Percentiles rank a stretch among this genome's conserved stretches.
phyloP scores from a whole-genome alignment of 148 eudicot genomes.

The Talinum fruticosum region DNA sequence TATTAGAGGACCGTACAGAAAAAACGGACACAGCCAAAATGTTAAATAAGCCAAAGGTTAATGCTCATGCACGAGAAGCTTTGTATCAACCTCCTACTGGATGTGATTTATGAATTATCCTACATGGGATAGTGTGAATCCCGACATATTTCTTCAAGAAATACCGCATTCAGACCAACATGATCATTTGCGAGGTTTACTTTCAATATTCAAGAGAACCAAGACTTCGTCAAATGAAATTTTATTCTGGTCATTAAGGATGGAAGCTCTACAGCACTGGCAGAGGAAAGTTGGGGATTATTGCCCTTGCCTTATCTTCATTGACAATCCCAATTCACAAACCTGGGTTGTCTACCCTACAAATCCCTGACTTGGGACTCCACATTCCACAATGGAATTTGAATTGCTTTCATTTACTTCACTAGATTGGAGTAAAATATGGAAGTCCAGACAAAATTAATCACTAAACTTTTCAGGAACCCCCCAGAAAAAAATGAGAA shows the following conservation, averaged over 20 bases:
- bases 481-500: background rate
- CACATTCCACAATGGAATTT: background rate
- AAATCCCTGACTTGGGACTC: background rate
- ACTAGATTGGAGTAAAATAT: background rate
- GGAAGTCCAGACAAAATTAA: background rate
- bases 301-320: background rate
- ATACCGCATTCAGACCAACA: background rate
- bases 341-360: background rate
- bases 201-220: background rate
- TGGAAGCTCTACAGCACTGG: background rate
- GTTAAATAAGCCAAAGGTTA: background rate
- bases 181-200: background rate
- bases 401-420: background rate
- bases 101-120: background rate
- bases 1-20: background rate
- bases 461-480: background rate
- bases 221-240: background rate
- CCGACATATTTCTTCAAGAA: background rate
- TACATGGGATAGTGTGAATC: background rate
- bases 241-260: background rate
- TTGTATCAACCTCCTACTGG: background rate
- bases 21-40: background rate
- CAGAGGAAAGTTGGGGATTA: background rate
- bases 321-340: background rate
- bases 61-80: background rate